Evolutionary conservation across 495 filamentous ascomycete genomes (phyloP).

Genomic region (Penicillium lividum): DNA sequence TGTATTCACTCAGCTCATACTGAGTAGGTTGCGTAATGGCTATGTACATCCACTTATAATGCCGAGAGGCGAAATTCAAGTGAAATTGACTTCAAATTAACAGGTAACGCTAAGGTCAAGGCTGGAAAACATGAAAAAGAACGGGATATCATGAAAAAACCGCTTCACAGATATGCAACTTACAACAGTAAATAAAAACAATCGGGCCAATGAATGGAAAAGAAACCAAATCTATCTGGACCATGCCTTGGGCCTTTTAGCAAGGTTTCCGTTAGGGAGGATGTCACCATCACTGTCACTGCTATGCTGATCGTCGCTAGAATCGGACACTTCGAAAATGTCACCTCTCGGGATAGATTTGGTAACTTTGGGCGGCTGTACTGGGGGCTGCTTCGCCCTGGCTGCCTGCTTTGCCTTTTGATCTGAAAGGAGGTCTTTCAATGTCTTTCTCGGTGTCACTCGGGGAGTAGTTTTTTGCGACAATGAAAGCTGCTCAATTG

Average conservation of each 20-base stretch:
- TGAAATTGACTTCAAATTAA: background rate
- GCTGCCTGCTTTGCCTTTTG: background rate
- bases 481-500: background rate
- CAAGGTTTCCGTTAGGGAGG: background rate
- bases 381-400: background rate
- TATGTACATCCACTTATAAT: background rate
- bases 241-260: background rate
- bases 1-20: background rate
- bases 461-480: background rate
- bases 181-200: too few species aligned
- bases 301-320: background rate
- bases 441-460: background rate
- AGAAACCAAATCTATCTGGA: background rate
- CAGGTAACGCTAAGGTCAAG: background rate
- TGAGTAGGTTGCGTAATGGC: conserved; percentile 3
- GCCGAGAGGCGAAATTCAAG: background rate
- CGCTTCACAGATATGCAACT: too few species aligned
- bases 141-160: background rate
- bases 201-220: too few species aligned
- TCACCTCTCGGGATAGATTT: background rate
- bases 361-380: background rate
- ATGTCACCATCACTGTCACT: background rate
- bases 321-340: background rate
- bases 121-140: background rate
- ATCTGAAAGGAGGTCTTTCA: background rate